A percentile compares a stretch with the other conserved stretches of the same genome.
phyloP scores from a whole-genome alignment of 83 land plant genomes.

The Picea engelmannii region DNA sequence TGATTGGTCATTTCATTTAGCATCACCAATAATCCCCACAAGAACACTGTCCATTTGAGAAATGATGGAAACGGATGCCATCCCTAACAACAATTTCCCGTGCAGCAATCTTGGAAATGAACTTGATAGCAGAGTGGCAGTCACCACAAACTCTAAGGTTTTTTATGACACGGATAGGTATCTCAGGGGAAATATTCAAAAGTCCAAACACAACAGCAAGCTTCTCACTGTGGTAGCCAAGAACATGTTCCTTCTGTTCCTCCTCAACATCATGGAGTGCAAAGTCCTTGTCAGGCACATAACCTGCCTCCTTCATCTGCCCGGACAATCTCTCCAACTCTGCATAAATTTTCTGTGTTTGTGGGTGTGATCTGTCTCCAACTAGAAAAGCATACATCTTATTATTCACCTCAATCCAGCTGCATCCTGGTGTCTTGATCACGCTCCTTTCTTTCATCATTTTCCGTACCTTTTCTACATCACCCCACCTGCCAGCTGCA shows the following conservation, averaged over 20 bases:
- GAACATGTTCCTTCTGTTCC: neutral
- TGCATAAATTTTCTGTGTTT: slow-evolving; percentile 9
- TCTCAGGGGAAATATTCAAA: neutral
- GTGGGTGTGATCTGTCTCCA: slow-evolving; percentile 14
- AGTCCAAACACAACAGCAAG: neutral
- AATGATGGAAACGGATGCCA: slow-evolving; percentile 9
- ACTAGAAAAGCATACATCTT: neutral
- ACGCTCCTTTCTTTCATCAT: slow-evolving; percentile 40
- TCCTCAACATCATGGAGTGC: slow-evolving; percentile 14
- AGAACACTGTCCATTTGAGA: neutral
- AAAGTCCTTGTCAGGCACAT: slow-evolving; percentile 2
- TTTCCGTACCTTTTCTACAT: slow-evolving; percentile 40
- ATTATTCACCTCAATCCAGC: slow-evolving; percentile 23
- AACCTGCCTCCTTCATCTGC: slow-evolving; percentile 10
- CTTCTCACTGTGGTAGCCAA: neutral
- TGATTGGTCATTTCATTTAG: too few relatives aligned
- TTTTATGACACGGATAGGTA: neutral
- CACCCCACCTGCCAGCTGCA: slow-evolving; percentile 42
- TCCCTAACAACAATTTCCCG: slow-evolving; percentile 3
- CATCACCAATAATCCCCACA: neutral
- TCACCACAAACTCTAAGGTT: slow-evolving; percentile 1
- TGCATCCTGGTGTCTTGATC: slow-evolving; percentile 22
- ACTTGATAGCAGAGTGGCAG: slow-evolving; percentile 2
- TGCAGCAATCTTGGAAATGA: neutral
- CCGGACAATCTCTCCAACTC: neutral